These are phyloP conservation scores for Lentinula guzmanii DNA, from an alignment of 768 basidiomycete species.

Conservation along the genomic window DNA sequence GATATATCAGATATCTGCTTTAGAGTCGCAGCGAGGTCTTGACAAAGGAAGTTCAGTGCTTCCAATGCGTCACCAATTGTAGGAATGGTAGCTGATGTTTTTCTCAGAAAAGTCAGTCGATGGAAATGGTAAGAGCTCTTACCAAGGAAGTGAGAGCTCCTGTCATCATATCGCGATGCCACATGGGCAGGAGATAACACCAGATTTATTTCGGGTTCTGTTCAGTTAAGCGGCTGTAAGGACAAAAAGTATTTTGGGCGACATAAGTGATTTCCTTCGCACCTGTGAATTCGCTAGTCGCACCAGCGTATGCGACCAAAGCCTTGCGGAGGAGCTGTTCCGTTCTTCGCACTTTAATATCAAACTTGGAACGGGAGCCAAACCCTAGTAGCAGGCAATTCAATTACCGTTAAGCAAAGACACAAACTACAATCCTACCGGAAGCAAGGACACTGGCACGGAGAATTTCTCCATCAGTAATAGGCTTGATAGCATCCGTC, in stretches of 20 bases:
- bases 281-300: slow-evolving; percentile 70
- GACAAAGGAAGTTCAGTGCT: slow-evolving; percentile 55
- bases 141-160: slow-evolving; percentile 53
- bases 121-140: slow-evolving; percentile 13
- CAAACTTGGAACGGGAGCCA: slow-evolving; percentile 52
- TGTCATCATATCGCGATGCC: slow-evolving; percentile 52
- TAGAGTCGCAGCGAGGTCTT: slow-evolving; percentile 53
- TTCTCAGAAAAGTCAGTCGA: neutral
- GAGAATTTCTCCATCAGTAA: slow-evolving; percentile 59
- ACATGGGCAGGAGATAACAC: slow-evolving; percentile 65
- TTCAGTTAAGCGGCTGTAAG: neutral
- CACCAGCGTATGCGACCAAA: slow-evolving; percentile 61
- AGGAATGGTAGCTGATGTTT: slow-evolving; percentile 58
- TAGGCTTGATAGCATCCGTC: slow-evolving; percentile 51
- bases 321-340: slow-evolving; percentile 56
- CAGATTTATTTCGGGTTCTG: slow-evolving; percentile 67
- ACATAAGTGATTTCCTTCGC: slow-evolving; percentile 5
- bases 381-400: slow-evolving; percentile 30
- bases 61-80: slow-evolving; percentile 71
- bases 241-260: neutral
- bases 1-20: slow-evolving; percentile 64
- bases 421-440: slow-evolving; percentile 31
- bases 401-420: neutral
- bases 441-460: slow-evolving; percentile 49
- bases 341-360: slow-evolving; percentile 45